Percentiles rank a stretch among this genome's conserved stretches.
Conservation (phyloP, 2,329 filamentous ascomycete genomes). For the Ascochyta viciae-villosae region DNA sequence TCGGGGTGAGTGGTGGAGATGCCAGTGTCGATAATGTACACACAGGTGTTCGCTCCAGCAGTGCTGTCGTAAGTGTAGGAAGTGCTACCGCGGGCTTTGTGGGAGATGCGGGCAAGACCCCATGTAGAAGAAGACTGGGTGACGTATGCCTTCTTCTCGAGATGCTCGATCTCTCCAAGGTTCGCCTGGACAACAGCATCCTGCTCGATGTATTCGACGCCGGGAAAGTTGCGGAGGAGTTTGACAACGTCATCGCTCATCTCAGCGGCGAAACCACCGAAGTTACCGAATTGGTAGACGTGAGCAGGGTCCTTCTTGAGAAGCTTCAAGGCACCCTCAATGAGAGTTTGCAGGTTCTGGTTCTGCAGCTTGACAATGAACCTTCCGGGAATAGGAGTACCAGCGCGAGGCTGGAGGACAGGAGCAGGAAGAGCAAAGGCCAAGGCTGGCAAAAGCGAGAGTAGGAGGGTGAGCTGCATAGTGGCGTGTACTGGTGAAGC, state of each 20-base stretch:
- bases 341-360: slow-evolving; percentile 32
- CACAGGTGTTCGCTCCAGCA: slow-evolving; percentile 54
- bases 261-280: slow-evolving; percentile 50
- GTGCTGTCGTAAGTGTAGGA: slow-evolving; percentile 51
- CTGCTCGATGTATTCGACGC: slow-evolving; percentile 51
- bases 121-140: slow-evolving; percentile 51
- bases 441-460: slow-evolving; percentile 47
- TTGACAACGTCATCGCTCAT: slow-evolving; percentile 41
- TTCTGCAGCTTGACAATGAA: slow-evolving; percentile 58
- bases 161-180: slow-evolving; percentile 26
- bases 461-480: slow-evolving; percentile 50
- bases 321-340: slow-evolving; percentile 38
- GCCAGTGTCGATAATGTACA: slow-evolving; percentile 72
- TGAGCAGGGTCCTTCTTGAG: slow-evolving; percentile 41
- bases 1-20: slow-evolving; percentile 62
- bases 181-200: slow-evolving; percentile 47
- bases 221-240: slow-evolving; percentile 37
- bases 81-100: slow-evolving; percentile 36
- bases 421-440: slow-evolving; percentile 49
- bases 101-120: slow-evolving; percentile 53
- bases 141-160: slow-evolving; percentile 45
- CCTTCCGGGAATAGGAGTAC: slow-evolving; percentile 49
- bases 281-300: slow-evolving; percentile 48
- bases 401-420: slow-evolving; percentile 48
- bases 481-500: slow-evolving; percentile 30